Percentiles rank a stretch among this genome's conserved stretches.
Evolutionary conservation across 1,284 basidiomycete species (phyloP).

Genomic region (Schizophyllum amplum): DNA sequence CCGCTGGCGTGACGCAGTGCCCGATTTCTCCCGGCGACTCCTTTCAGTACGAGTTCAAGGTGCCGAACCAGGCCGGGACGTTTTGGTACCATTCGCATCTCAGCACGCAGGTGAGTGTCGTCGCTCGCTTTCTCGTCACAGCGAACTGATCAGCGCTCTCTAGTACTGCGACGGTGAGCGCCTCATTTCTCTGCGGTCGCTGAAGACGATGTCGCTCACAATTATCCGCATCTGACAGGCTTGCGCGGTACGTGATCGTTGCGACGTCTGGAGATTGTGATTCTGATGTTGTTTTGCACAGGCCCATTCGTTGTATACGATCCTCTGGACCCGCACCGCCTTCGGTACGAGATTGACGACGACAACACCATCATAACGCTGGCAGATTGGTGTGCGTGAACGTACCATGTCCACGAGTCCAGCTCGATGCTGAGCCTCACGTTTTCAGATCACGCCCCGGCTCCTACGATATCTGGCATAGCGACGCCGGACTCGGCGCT

Average conservation of each 20-base stretch:
- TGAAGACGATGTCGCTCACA: no score
- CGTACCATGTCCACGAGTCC: no score
- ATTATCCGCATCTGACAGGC: no score
- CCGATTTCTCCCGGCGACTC: slow-evolving; percentile 8
- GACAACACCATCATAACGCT: slow-evolving; percentile 20
- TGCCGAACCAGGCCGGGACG: slow-evolving; percentile 7
- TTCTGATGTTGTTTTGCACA: no score
- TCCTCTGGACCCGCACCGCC: slow-evolving; percentile 7
- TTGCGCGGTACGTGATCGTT: not conserved
- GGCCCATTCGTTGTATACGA: slow-evolving; percentile 9
- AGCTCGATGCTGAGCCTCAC: no score
- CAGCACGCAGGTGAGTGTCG: slow-evolving; percentile 3
- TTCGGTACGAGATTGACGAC: slow-evolving; percentile 13
- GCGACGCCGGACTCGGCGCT: slow-evolving; percentile 15
- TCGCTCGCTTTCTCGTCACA: not conserved
- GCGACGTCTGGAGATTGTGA: not conserved
- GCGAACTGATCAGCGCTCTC: slow-evolving; percentile 8
- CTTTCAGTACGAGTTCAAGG: slow-evolving; percentile 9
- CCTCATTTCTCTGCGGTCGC: not conserved
- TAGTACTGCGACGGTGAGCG: slow-evolving; percentile 13
- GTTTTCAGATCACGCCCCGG: not conserved
- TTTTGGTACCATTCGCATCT: slow-evolving; percentile 13
- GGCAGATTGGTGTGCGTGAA: slow-evolving; percentile 25
- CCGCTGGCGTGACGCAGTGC: slow-evolving; percentile 5
- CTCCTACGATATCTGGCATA: not conserved